phyloP scores from a whole-genome alignment of 805 yeast genomes.

The Candida yuanshanica region DNA sequence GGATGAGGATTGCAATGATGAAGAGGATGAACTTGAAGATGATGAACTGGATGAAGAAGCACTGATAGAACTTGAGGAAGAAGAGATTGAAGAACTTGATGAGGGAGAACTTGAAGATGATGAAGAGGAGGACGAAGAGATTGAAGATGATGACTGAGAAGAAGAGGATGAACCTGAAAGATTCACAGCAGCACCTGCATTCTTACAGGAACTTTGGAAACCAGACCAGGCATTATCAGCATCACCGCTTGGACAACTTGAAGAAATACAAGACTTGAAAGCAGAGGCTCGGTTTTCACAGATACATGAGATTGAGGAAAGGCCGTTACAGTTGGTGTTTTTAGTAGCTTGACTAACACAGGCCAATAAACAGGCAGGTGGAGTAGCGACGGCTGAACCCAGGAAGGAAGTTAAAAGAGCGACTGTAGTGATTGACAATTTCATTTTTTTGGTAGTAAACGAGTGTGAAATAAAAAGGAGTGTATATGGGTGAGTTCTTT shows the following conservation, averaged over 20 bases:
- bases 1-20: slow-evolving; percentile 20
- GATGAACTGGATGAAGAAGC: slow-evolving; percentile 17
- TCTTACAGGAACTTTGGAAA: slow-evolving; percentile 49
- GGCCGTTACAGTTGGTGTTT: slow-evolving; percentile 45
- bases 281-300: slow-evolving; percentile 51
- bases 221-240: slow-evolving; percentile 53
- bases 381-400: slow-evolving; percentile 44
- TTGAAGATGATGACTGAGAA: slow-evolving; percentile 7
- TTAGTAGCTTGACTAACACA: slow-evolving; percentile 72
- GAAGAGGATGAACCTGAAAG: slow-evolving; percentile 16
- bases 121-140: slow-evolving; percentile 9
- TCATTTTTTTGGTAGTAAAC: neutral
- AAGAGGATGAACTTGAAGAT: slow-evolving; percentile 9
- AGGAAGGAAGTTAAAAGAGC: neutral
- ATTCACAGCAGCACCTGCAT: slow-evolving; percentile 34
- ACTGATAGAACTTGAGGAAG: slow-evolving; percentile 21
- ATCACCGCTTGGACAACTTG: slow-evolving; percentile 62
- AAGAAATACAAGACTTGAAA: slow-evolving; percentile 56
- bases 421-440: neutral
- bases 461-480: neutral
- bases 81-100: slow-evolving; percentile 19
- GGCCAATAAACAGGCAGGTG: slow-evolving; percentile 90
- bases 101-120: slow-evolving; percentile 9
- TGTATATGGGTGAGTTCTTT: no score
- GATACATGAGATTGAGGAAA: slow-evolving; percentile 64